phyloP scores from a whole-genome alignment of 2,329 filamentous ascomycete species.

The Monilinia aucupariae region DNA sequence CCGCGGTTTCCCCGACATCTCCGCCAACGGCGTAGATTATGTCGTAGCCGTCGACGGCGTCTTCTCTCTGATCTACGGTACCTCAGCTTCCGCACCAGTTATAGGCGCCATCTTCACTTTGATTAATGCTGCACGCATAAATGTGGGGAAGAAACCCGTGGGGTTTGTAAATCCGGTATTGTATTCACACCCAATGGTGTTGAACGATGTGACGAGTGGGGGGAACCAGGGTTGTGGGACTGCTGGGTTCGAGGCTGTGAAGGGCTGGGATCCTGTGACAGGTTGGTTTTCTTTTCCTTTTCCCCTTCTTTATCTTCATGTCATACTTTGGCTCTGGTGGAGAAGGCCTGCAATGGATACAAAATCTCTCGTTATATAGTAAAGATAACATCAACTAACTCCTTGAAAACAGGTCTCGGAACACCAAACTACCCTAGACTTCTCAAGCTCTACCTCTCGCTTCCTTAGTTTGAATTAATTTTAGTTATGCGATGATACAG shows the following conservation, averaged over 20 bases:
- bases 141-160: conserved; percentile 41
- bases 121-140: conserved; percentile 56
- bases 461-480: not conserved
- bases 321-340: not conserved
- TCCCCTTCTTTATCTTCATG: not conserved
- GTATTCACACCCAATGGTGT: conserved; percentile 33
- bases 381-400: not conserved
- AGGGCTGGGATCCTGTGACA: conserved; percentile 38
- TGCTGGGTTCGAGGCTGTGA: conserved; percentile 30
- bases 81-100: conserved; percentile 41
- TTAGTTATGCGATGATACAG: too few relatives aligned
- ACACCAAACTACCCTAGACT: conserved; percentile 14
- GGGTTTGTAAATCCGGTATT: conserved; percentile 42
- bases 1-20: conserved; percentile 45
- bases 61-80: conserved; percentile 44
- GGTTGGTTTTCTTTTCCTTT: conserved; percentile 20
- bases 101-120: conserved; percentile 48
- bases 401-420: conserved; percentile 9
- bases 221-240: conserved; percentile 39
- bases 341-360: not conserved
- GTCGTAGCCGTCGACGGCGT: conserved; percentile 41
- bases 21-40: conserved; percentile 41
- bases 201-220: conserved; percentile 37
- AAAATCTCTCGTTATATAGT: not conserved
- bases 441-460: conserved; percentile 6